Percentiles rank a stretch among this genome's conserved stretches.
These are phyloP conservation scores for Moesziomyces aphidis DNA, from an alignment of 1,284 basidiomycete genomes.

Conservation along the genomic window DNA sequence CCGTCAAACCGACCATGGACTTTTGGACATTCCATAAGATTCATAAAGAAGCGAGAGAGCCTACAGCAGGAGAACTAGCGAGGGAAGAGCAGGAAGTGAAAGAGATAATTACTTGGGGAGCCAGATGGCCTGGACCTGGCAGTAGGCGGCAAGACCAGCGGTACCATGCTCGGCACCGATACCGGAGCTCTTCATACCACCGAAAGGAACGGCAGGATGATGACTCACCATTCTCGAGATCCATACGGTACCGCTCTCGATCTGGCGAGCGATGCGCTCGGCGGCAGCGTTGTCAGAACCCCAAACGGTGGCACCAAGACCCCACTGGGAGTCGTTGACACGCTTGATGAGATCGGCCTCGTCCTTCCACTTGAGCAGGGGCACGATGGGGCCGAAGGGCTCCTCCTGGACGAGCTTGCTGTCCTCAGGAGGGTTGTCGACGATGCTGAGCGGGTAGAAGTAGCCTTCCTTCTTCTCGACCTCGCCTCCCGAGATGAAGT, in stretches of 20 bases:
- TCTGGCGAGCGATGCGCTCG: constrained; percentile 33
- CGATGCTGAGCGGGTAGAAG: constrained; percentile 41
- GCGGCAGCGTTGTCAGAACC: constrained; percentile 21
- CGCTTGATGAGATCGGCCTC: constrained; percentile 44
- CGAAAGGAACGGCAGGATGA: constrained; percentile 37
- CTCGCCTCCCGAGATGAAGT: constrained; percentile 35
- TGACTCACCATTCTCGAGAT: constrained; percentile 1
- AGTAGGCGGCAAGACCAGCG: constrained; percentile 20
- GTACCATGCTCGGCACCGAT: constrained; percentile 33
- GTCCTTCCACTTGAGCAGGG: constrained; percentile 49
- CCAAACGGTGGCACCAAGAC: constrained; percentile 42
- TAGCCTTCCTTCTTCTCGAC: constrained; percentile 35
- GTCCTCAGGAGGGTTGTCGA: constrained; percentile 49
- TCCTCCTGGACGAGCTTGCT: constrained; percentile 45
- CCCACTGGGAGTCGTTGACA: constrained; percentile 42
- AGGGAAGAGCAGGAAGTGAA: too few species aligned
- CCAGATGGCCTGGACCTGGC: constrained; percentile 22
- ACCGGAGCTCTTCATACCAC: constrained; percentile 38
- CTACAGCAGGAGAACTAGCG: too few species aligned
- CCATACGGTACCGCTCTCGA: constrained; percentile 44
- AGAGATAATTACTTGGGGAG: constrained; percentile 8
- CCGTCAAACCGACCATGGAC: too few species aligned
- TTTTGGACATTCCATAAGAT: too few species aligned
- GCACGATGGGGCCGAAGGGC: constrained; percentile 51
- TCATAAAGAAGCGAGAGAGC: too few species aligned